Base-by-base conservation (phyloP, 2,329 filamentous ascomycete genomes). In the Fusarium xylarioides region DNA sequence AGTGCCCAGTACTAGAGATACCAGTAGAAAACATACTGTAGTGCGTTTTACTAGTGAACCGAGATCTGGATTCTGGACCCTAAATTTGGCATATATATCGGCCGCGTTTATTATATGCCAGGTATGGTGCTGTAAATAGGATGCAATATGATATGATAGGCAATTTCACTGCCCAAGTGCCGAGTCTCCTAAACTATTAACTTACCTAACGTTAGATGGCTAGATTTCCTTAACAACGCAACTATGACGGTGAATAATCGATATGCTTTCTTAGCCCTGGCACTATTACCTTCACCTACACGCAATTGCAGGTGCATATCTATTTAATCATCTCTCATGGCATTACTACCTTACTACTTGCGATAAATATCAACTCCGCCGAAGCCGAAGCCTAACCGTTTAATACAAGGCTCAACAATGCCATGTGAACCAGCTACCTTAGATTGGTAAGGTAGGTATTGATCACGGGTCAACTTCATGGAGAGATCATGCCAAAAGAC, bases 331-430 rank as follows among this genome's bases (percentile, higher is more conserved):
- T 40, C 50, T 28, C 23, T 28, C 19, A 28, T 38, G 12, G 23
- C 5, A 40, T 40, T 18, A 12, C 49, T 28, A 12, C 34, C 21
- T n/a, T 26, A 15, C 32, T 37, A 37, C 26, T 53, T 37, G 30
- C 16, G 12, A 40, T 30, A 54, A 54, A 54, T 18, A 46, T 18
- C 46, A 47, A 53, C 35, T 21, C 42, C 56, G 44, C 38, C 38
- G 34, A 40, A 46, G 47, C 28, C 21, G 47, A 49, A 49, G 43
- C 57, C 28, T 38, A 52, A n/a, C 19, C 28, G 44, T 42, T 37
- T 46, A 52, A 55, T 30, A 26, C 63, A 68, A 49, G 63, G 68
- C 63, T 64, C 30, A 47, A 44, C n/a, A 35, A 57, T 35, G 47
- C 34, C 52, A 56, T 38, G 56, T 52, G 34, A 49, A 52, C 19